phyloP scores from a whole-genome alignment of 352 stramenopile genomes.

The Pythium dissimile region DNA sequence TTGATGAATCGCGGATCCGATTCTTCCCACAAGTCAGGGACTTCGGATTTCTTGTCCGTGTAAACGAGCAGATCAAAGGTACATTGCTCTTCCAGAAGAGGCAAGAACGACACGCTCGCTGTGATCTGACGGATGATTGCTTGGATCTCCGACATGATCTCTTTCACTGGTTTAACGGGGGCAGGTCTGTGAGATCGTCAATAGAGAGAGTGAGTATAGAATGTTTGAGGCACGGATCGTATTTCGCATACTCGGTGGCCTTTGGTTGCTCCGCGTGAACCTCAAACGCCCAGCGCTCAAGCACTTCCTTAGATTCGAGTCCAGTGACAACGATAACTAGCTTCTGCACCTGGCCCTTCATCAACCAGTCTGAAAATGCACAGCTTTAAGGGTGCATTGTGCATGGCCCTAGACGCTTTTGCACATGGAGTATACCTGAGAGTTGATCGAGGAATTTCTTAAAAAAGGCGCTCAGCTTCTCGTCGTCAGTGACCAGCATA shows the following conservation, averaged over 20 bases:
- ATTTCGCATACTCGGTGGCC: slow-evolving; percentile 21
- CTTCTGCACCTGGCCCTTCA: slow-evolving; percentile 95
- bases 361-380: slow-evolving; percentile 84
- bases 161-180: slow-evolving; percentile 77
- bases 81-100: slow-evolving; percentile 96
- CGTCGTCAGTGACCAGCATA: slow-evolving; percentile 97
- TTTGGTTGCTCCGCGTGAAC: slow-evolving; percentile 74
- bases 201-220: not conserved
- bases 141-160: slow-evolving; percentile 99
- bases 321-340: slow-evolving; percentile 97
- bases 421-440: slow-evolving; percentile 40
- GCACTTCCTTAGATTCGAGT: slow-evolving; percentile 94
- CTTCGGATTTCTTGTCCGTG: slow-evolving; percentile 95
- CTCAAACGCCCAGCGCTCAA: slow-evolving; percentile 99
- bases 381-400: too few relatives aligned
- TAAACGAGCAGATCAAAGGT: slow-evolving; percentile 99
- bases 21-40: slow-evolving; percentile 97
- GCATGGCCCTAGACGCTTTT: too few relatives aligned
- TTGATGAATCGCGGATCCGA: slow-evolving; percentile 98
- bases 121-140: slow-evolving; percentile 99
- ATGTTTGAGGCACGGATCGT: not conserved
- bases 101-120: slow-evolving; percentile 98
- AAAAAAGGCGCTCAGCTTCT: slow-evolving; percentile 96
- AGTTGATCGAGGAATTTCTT: slow-evolving; percentile 91
- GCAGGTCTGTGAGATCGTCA: slow-evolving; percentile 17